phyloP scores from a whole-genome alignment of 768 basidiomycete species.

The Panellus pusillus region DNA sequence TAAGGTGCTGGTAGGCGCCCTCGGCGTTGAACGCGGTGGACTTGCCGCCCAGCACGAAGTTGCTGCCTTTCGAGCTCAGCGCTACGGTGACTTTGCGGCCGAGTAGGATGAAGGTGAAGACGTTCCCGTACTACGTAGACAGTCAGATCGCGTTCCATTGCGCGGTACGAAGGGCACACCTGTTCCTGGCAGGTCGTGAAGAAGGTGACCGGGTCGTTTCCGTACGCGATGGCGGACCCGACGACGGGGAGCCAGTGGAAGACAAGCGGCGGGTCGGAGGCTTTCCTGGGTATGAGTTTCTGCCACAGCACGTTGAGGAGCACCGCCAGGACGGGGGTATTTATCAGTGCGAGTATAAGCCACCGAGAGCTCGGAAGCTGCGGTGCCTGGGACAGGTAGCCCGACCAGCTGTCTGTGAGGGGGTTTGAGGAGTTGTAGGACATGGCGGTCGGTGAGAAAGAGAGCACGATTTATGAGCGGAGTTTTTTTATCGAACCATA shows the following conservation, averaged over 20 bases:
- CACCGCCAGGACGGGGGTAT: conserved; percentile 66
- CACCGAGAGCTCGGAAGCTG: conserved; percentile 39
- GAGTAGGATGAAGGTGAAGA: conserved; percentile 94
- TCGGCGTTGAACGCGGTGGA: conserved; percentile 91
- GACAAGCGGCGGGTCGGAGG: conserved; percentile 81
- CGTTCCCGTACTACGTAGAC: conserved; percentile 76
- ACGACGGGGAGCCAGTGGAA: conserved; percentile 92
- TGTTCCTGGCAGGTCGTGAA: conserved; percentile 77
- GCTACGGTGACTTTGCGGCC: conserved; percentile 91
- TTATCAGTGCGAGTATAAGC: conserved; percentile 53
- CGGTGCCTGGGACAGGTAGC: conserved; percentile 43
- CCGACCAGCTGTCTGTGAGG: conserved; percentile 43
- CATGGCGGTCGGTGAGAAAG: conserved; percentile 28
- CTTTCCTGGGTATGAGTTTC: conserved; percentile 68
- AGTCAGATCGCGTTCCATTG: conserved; percentile 1
- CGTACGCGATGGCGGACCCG: conserved; percentile 87
- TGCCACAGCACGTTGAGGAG: conserved; percentile 78
- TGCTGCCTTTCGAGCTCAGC: conserved; percentile 88
- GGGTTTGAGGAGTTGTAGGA: conserved; percentile 43
- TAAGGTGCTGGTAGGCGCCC: conserved; percentile 95
- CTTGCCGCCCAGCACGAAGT: conserved; percentile 93
- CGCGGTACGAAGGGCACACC: conserved; percentile 39
- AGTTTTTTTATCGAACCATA: too few species aligned
- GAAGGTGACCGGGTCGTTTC: conserved; percentile 90
- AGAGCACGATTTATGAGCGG: neutral